Base-by-base conservation (phyloP, 345 rosid species). In the Heritiera littoralis region DNA sequence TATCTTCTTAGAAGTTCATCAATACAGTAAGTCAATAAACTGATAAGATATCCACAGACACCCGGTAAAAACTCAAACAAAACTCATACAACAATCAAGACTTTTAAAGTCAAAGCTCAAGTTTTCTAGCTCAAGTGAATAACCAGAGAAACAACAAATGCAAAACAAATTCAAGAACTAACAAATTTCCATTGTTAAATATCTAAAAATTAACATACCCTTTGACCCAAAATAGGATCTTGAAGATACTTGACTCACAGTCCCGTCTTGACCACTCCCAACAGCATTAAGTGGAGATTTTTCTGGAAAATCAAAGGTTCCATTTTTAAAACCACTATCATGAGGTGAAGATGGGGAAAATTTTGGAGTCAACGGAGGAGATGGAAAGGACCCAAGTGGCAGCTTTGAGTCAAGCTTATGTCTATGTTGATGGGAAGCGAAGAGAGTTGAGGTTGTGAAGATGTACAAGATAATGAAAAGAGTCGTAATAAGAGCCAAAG, bases 401-500 rank as follows among this genome's bases (percentile, higher is more conserved):
- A 58, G 80, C 6, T 41, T 70, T 5, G 43, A 54, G 68, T 20
- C 64, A 60, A 56, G 59, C 52, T 6, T 7, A 41, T 10, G 69
- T 0, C 4, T 75, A n/a, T 51, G 69, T 8, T 59, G 77, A 56
- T 79, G 72, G 35, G 81, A 9, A 72, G 56, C 74, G 86, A 81
- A 84, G 80, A 90, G 76, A 78, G 63, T 78, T 17, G 91, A 86
- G 49, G 93, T 87, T 8, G 83, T 70, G 86, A 78, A 87, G 78
- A 90, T 75, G 77, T 88, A 84, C 70, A 87, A 67, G 77, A 90
- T 84, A 79, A 90, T 70, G 78, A 83, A 74, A 65, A 88, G 80
- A 55, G 86, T 77, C 55, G 93, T 82, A 32, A 83, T 20, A 78
- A 90, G 88, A 76, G 89, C 90, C 71, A 90, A 74, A 79, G 81